phyloP scores from a whole-genome alignment of 768 basidiomycete genomes.

The Hygrophorus pudorinus region DNA sequence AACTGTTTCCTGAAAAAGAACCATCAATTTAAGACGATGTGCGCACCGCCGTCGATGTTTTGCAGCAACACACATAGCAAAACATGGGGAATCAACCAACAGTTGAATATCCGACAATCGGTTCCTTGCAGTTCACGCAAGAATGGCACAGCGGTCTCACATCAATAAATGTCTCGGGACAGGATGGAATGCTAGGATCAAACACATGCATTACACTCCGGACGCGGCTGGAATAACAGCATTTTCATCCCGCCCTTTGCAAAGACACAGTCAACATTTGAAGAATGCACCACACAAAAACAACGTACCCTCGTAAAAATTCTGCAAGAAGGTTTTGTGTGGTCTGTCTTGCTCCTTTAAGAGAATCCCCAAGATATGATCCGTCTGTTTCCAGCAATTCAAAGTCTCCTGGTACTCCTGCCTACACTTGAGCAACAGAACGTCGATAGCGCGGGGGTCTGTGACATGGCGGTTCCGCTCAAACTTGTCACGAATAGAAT shows the following conservation, averaged over 20 bases:
- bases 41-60: too few species aligned
- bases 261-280: slow-evolving; percentile 3
- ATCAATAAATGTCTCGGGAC: too few species aligned
- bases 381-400: slow-evolving; percentile 88
- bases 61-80: too few species aligned
- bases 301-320: slow-evolving; percentile 60
- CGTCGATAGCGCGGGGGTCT: slow-evolving; percentile 75
- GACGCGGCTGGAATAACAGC: slow-evolving; percentile 62
- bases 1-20: too few species aligned
- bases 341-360: slow-evolving; percentile 35
- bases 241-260: slow-evolving; percentile 65
- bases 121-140: too few species aligned
- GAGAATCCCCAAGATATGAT: slow-evolving; percentile 68
- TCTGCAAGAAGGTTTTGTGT: slow-evolving; percentile 65
- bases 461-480: slow-evolving; percentile 78
- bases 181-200: slow-evolving; percentile 13
- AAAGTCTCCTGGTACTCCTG: slow-evolving; percentile 92
- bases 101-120: too few species aligned
- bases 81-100: too few species aligned
- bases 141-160: too few species aligned
- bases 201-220: slow-evolving; percentile 34
- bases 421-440: slow-evolving; percentile 73
- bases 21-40: too few species aligned
- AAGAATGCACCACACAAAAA: background rate
- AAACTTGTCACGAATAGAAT: slow-evolving; percentile 77